Base-by-base conservation (phyloP, 306 rosid genomes). In the Citrullus mucosospermus region DNA sequence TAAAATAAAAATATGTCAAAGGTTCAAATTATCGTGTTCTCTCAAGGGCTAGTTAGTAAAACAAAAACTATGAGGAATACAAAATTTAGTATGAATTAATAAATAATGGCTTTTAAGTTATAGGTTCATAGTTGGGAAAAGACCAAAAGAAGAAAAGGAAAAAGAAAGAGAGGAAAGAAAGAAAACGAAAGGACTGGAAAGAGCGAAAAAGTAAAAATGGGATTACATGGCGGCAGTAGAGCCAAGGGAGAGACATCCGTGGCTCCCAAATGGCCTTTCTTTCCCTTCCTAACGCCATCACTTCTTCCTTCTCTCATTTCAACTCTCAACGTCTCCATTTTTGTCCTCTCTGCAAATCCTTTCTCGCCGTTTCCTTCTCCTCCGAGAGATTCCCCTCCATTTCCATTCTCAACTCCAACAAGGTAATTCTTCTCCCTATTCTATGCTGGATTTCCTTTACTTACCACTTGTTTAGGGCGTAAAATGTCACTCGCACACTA, bases 231-330 rank as follows among this genome's bases (percentile, higher is more conserved):
- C 75, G 53, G 11, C 56, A 77, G 68, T 74, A 36, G 43, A 41
- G 69, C 4, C 54, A 20, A 4, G 46, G 66, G 38, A 67, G 56
- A 38, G 53, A 22, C 5, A 15, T 60, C 59, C 6, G 60, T 46
- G 74, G 80, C 80, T 67, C 20, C 75, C 80, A 83, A 57, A 93
- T 93, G 98, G 96, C 97, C 82, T 67, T 82, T 81, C 86, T 7
- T 79, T 77, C 0, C 84, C 14, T 18, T 60, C 76, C 78, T 76
- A 65, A 57, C n/a, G 66, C 68, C 41, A 28, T 81, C 68, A 50
- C 69, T 63, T 65, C 69, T 28, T 58, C 78, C 28, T 81, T 32
- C 78, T 68, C 48, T 67, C 28, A 41, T 8, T 46, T 60, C 2
- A 74, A 41, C 70, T 28, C 71, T 43, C 80, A 43, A 28, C 65